Percentiles rank a stretch among this genome's conserved stretches.
These are phyloP conservation scores for Malus fusca DNA, from an alignment of 306 rosid genomes.

Conservation along the genomic window DNA sequence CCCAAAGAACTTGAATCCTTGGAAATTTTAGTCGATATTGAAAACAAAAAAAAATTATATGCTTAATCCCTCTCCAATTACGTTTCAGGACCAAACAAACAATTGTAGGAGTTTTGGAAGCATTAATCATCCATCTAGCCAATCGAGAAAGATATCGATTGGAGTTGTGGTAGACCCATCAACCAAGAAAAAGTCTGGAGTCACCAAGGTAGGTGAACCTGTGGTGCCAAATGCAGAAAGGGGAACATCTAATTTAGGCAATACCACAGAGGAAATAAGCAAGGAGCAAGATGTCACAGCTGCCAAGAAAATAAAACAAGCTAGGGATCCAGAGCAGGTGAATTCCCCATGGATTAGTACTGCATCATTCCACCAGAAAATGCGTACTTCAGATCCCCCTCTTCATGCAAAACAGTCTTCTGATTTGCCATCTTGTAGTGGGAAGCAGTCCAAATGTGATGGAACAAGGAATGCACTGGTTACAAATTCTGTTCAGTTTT, in stretches of 20 bases:
- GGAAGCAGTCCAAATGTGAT: constrained; percentile 23
- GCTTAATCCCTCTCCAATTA: constrained; percentile 14
- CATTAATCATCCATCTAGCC: constrained; percentile 55
- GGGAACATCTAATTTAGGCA: constrained; percentile 26
- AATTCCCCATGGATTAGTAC: constrained; percentile 45
- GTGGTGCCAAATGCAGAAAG: constrained; percentile 35
- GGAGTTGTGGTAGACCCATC: constrained; percentile 67
- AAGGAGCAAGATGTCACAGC: constrained; percentile 31
- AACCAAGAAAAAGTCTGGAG: constrained; percentile 32
- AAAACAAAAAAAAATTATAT: neutral
- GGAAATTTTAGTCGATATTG: constrained; percentile 1
- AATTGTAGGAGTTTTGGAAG: constrained; percentile 60
- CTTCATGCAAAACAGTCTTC: constrained; percentile 34
- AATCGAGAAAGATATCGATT: constrained; percentile 80
- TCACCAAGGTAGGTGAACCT: constrained; percentile 30
- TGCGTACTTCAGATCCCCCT: constrained; percentile 33
- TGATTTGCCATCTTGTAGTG: constrained; percentile 33
- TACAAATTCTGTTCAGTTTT: constrained; percentile 26
- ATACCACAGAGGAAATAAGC: constrained; percentile 22
- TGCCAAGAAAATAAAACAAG: constrained; percentile 28
- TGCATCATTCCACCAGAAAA: constrained; percentile 29
- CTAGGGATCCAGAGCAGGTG: constrained; percentile 28
- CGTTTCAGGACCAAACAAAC: constrained; percentile 50
- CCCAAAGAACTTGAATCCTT: neutral
- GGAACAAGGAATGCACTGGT: constrained; percentile 35